Evolutionary conservation across 352 stramenopile genomes (phyloP), one percentile per base, ranked within the genome.

Genomic region (Phytophthora vignae): DNA sequence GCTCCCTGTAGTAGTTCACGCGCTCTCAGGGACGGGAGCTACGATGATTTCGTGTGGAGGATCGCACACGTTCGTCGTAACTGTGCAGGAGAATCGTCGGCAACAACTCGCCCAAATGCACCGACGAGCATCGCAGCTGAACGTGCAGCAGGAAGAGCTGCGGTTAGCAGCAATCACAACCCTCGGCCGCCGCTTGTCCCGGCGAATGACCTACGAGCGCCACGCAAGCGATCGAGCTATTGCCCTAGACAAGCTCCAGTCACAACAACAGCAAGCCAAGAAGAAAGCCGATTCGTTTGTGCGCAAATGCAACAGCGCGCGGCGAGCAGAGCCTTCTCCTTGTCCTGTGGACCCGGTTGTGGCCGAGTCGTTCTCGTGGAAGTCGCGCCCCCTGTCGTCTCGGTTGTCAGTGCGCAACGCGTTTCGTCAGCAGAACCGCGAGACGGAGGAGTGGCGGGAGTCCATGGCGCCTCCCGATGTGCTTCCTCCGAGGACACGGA

Each of bases 51-150:
- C 73, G 12, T 93, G 82, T 36, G 85, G 85, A 31, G 73, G 79
- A 21, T 82, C 82, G 2, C 85, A 93, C 59, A 86, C 84, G 10
- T 89, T 92, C 50, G 83, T 91, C 1, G 79, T 91, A 29, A 93
- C 81, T 50, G 79, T 88, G 10, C 78, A 90, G 29, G 85, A 93
- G 46, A 83, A 83, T 33, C 69, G 78, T 11, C 73, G 79, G 0
- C 64, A 84, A 9, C 63, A 88, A 12, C 50, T 93, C 19, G 74
- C 78, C 5, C 63, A 86, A 58, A 48, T 85, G 12, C 80, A 90
- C 63, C 76, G 78, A 14, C 73, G 60, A 54, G 61, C 56, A 1
- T 85, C 79, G 6, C 69, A 74, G 19, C 36, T 74, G 1, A 81
- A 84, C 33, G 71, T 84, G 15, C 59, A 60, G n/a, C 64, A 73